These are phyloP conservation scores for Dryas integrifolia DNA, from an alignment of 331 rosid species.

Conservation along the genomic window DNA sequence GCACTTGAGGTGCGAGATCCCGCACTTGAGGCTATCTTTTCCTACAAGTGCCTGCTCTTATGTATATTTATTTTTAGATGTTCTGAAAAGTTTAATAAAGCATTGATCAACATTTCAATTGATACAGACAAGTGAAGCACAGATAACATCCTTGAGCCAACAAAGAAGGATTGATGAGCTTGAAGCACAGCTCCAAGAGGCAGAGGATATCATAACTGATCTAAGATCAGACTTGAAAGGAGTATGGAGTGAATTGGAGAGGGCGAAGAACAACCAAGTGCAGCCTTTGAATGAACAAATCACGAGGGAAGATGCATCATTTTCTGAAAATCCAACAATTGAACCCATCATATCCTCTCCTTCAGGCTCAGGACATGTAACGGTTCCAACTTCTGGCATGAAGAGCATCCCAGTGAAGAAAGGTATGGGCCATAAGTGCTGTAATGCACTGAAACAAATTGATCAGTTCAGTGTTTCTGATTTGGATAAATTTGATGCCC, in stretches of 20 bases:
- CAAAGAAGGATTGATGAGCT: constrained; percentile 60
- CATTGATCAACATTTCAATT: background rate
- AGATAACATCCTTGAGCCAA: constrained; percentile 42
- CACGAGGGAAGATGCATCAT: constrained; percentile 30
- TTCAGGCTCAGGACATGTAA: constrained; percentile 28
- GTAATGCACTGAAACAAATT: constrained; percentile 28
- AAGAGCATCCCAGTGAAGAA: constrained; percentile 19
- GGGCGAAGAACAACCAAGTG: constrained; percentile 37
- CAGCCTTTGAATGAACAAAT: constrained; percentile 27
- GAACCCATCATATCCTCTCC: constrained; percentile 20
- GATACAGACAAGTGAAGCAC: constrained; percentile 55
- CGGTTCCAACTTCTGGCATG: constrained; percentile 28
- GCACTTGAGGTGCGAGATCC: too few relatives aligned
- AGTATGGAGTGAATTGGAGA: constrained; percentile 46
- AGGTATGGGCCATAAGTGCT: constrained; percentile 29
- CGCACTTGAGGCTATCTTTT: too few relatives aligned
- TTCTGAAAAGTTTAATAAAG: too few relatives aligned
- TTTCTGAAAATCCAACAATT: constrained; percentile 21
- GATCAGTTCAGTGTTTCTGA: constrained; percentile 33
- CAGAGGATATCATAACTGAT: constrained; percentile 59
- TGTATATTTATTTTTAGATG: background rate
- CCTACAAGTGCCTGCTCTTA: background rate
- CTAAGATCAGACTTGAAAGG: constrained; percentile 61
- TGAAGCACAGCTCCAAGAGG: constrained; percentile 59
- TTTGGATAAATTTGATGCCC: constrained; percentile 29